Evolutionary conservation across 306 rosid genomes (phyloP), one percentile per base, ranked within the genome.

Genomic region (Castanospermum australe): DNA sequence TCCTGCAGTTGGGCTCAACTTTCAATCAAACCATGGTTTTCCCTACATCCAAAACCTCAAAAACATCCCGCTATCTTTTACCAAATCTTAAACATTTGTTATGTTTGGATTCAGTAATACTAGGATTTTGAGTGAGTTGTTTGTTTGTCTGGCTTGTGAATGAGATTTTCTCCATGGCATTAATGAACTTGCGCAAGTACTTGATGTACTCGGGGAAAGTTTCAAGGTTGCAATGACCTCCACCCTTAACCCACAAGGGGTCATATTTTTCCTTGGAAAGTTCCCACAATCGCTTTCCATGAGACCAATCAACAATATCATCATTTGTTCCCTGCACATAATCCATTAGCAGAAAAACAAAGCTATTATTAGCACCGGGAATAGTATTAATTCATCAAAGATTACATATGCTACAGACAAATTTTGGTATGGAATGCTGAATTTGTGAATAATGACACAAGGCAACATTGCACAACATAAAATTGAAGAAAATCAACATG

Each of bases 201-300:
- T 89, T 96, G 59, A 93, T 90, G 87, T 91, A 96, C 90, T 96
- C 99, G 0, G 99, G 99, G 84, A 54, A 96, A 4, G 94, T 90
- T 81, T 96, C 99, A 2, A 96, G 96, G 91, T 96, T 96, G 92
- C 99, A 96, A 66, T 96, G 99, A 13, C 99, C 98, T 6, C 99
- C 98, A 6, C 98, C 99, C 84, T 96, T 91, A 71, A 96, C 94
- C 99, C 99, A 96, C 82, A 96, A 84, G 1, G 99, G 99, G 32
- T 96, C 94, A 36, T 86, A 96, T 79, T 96, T 96, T 84, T 96
- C 97, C 86, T 93, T 96, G 10, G 99, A 75, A 18, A 96, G 98
- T 79, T 96, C 99, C 99, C 99, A 96, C 41, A 96, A 79, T 47
- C 97, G 86, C 89, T 96, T 96, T 39, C 99, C 99, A 51, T 96